Base-by-base conservation (phyloP, 306 rosid genomes). In the cucumber (Cucumis sativus) region DNA sequence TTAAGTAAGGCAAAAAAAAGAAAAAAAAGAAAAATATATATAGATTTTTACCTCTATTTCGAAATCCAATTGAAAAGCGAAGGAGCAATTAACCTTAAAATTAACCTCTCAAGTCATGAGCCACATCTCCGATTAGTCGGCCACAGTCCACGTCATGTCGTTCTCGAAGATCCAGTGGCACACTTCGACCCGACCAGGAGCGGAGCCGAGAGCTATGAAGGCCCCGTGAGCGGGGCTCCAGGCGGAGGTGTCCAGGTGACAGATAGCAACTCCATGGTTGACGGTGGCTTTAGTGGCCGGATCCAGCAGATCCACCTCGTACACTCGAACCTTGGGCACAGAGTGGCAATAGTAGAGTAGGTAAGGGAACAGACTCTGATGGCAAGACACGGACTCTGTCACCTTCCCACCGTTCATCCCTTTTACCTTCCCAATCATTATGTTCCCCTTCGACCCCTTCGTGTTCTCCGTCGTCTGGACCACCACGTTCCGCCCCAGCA, bases 131-230 rank as follows among this genome's bases (percentile, higher is more conserved):
- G 65, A 51, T 84, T 76, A 92, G 79, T 96, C 98, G 0, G 96
- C 93, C 23, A 84, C 75, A 0, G 90, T 71, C 99, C 99, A 96
- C 3, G 92, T 88, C 98, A 96, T 80, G 78, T 96, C 99, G 21
- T 96, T 96, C 84, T 96, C 86, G 70, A 96, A 96, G 74, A 96
- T 96, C 99, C 99, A 96, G 15, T 96, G 99, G 58, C 99, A 96
- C 0, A 96, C 98, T 77, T 96, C 99, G 4, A 96, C 89, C 81
- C 85, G 89, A 62, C 99, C 99, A 59, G 99, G 99, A 9, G 80
- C 83, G 54, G 96, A 91, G 0, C 97, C 98, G 67, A 96, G 83
- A 1, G 99, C 84, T 17, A 89, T 57, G 30, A 96, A 96, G 1
- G 99, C 91, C 3, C 99, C 99, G 9, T 96, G 99, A 5, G 85